Evolutionary conservation across 2,329 filamentous ascomycete species (phyloP), one percentile per base, ranked within the genome.

Genomic region (Neonectria hederae): DNA sequence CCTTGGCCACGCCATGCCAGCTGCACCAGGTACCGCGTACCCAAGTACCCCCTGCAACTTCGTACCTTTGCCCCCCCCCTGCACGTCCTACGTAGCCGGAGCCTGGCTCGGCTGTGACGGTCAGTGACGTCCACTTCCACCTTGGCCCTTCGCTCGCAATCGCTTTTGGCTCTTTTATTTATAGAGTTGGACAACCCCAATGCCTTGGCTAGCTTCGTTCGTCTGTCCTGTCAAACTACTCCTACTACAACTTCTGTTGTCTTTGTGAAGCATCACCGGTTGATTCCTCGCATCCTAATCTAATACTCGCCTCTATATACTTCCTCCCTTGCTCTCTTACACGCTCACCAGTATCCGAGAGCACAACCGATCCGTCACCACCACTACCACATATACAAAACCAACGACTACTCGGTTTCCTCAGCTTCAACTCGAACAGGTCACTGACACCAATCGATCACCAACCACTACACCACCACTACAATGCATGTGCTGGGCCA

Each of bases 401-500:
- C 7, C 14, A n/a, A n/a, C 35, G 17, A 24, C 21, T 13, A 2
- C 43, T 17, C 43, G 6, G 9, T 14, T 21, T 4, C 13, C 5
- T 57, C 24, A 55, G 19, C 21, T 40, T 59, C 32, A 40, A 59
- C 45, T 35, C 63, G 56, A 52, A 46, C 22, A 30, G 55, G 40
- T 45, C 30, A 40, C 58, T 30, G n/a, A 49, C 51, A 58, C 28
- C 53, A 60, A 58, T 17, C 26, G 19, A 55, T 35, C 17, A 60
- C 52, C 62, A 54, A 52, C 54, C 53, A 57, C 35, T 71, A 75
- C 32, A 42, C 62, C 52, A 52, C 54, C 51, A 57, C 35, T 72
- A 75, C 32, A 38, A 80, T 80, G 78, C 77, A 78, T 66, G 75
- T 80, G 45, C 69, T 80, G 62, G 71, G 73, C 63, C 75, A 76